Evolutionary conservation across 768 basidiomycete species (phyloP).

Genomic region (Neoboletus brunneissimus): DNA sequence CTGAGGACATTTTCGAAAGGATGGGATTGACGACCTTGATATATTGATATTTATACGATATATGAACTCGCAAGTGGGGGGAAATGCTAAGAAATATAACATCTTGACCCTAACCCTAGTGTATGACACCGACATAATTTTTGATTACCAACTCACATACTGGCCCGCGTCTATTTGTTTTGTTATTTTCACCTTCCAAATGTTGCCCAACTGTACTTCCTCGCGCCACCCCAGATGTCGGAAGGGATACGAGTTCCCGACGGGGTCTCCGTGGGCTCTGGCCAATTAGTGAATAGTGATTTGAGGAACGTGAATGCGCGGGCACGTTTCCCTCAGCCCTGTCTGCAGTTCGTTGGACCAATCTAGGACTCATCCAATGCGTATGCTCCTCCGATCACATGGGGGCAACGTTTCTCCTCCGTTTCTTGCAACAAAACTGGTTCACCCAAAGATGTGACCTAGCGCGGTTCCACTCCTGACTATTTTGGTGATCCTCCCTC

Average conservation of each 20-base stretch:
- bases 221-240: neutral
- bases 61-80: neutral
- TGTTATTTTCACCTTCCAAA: neutral
- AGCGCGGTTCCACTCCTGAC: neutral
- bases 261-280: neutral
- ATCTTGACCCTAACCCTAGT: slow-evolving; percentile 13
- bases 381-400: neutral
- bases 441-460: neutral
- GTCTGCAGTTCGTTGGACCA: neutral
- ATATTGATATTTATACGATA: slow-evolving; percentile 9
- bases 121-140: neutral
- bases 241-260: neutral
- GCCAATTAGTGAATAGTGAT: slow-evolving; percentile 16
- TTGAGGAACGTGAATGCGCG: slow-evolving; percentile 1
- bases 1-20: slow-evolving; percentile 19
- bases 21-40: neutral
- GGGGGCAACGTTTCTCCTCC: too few species aligned
- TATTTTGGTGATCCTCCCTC: neutral
- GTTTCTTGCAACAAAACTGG: neutral
- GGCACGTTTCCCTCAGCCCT: neutral
- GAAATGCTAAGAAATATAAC: neutral
- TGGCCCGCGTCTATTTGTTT: neutral
- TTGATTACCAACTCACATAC: neutral
- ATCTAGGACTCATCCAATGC: neutral
- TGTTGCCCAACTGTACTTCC: neutral